Evolutionary conservation across 768 basidiomycete species (phyloP).

Genomic region (Leucosporidium scottii): DNA sequence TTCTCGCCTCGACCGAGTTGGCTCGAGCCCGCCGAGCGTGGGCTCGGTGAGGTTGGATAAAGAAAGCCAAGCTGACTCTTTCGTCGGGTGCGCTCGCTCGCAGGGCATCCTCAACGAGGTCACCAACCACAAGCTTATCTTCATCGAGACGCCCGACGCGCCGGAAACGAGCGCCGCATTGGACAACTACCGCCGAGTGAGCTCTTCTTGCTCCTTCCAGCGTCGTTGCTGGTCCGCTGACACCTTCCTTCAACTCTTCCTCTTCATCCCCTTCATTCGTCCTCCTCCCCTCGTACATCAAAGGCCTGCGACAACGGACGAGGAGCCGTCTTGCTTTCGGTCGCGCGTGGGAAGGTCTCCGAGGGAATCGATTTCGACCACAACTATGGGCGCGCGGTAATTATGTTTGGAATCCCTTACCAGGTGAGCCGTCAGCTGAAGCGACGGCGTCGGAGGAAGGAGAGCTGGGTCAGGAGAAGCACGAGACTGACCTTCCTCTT

Average conservation of each 20-base stretch:
- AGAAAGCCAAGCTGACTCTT: neutral
- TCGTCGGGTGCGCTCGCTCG: neutral
- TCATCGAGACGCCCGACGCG: slow-evolving; percentile 98
- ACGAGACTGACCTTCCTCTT: too few species aligned
- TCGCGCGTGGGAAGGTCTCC: slow-evolving; percentile 97
- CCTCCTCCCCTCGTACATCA: too few species aligned
- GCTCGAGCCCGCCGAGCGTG: neutral
- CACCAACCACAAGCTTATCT: slow-evolving; percentile 98
- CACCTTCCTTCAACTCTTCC: neutral
- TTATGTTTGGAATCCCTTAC: slow-evolving; percentile 79
- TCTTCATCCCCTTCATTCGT: neutral
- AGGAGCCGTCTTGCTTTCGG: slow-evolving; percentile 90
- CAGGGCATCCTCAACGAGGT: slow-evolving; percentile 98
- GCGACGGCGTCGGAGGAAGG: neutral
- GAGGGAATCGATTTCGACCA: slow-evolving; percentile 99
- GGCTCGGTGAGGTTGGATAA: too few species aligned
- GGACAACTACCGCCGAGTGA: slow-evolving; percentile 89
- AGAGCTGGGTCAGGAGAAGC: neutral
- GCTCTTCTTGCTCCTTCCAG: slow-evolving; percentile 24
- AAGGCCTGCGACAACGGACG: slow-evolving; percentile 98
- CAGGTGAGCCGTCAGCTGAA: slow-evolving; percentile 20
- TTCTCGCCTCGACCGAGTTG: neutral
- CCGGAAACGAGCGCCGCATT: slow-evolving; percentile 97
- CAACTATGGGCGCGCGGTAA: slow-evolving; percentile 88
- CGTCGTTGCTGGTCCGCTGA: neutral